A percentile compares a stretch with the other conserved stretches of the same genome.
Conservation (phyloP, 495 filamentous ascomycete genomes). For the Chlorociboria aeruginascens region DNA sequence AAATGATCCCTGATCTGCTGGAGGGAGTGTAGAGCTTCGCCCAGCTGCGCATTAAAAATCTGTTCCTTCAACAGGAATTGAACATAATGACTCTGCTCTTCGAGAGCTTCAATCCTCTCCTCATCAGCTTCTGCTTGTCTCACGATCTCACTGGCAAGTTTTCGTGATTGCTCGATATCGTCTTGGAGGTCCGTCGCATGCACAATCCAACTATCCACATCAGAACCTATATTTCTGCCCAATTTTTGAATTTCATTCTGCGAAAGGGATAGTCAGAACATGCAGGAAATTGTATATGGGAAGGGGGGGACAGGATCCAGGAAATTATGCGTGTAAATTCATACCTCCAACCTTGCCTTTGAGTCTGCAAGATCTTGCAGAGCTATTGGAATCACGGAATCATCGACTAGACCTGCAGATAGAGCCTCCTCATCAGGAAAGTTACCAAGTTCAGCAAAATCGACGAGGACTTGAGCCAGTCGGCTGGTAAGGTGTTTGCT, state of each 20-base stretch:
- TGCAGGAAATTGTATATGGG: neutral
- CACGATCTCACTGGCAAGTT: constrained; percentile 63
- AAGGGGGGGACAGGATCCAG: neutral
- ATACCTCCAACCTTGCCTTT: constrained; percentile 57
- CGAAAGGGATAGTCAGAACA: neutral
- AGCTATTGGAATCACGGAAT: constrained; percentile 40
- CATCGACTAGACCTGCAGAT: constrained; percentile 33
- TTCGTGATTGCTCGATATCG: constrained; percentile 64
- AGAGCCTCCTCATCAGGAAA: constrained; percentile 69
- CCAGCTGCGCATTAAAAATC: constrained; percentile 60
- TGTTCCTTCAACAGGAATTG: constrained; percentile 63
- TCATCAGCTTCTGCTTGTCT: constrained; percentile 52
- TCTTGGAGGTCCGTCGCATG: constrained; percentile 73
- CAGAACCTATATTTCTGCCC: constrained; percentile 60
- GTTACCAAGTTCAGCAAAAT: constrained; percentile 54
- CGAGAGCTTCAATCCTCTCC: constrained; percentile 37
- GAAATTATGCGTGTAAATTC: neutral
- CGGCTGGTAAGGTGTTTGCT: constrained; percentile 1
- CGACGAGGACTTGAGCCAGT: constrained; percentile 56
- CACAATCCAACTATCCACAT: constrained; percentile 72
- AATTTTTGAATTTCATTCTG: constrained; percentile 49
- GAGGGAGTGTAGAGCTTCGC: constrained; percentile 48
- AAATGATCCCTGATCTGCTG: constrained; percentile 37
- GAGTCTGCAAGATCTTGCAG: constrained; percentile 53
- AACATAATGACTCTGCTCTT: constrained; percentile 54